phyloP scores from a whole-genome alignment of 2,329 filamentous ascomycete genomes.

The Coniochaeta ligniaria region DNA sequence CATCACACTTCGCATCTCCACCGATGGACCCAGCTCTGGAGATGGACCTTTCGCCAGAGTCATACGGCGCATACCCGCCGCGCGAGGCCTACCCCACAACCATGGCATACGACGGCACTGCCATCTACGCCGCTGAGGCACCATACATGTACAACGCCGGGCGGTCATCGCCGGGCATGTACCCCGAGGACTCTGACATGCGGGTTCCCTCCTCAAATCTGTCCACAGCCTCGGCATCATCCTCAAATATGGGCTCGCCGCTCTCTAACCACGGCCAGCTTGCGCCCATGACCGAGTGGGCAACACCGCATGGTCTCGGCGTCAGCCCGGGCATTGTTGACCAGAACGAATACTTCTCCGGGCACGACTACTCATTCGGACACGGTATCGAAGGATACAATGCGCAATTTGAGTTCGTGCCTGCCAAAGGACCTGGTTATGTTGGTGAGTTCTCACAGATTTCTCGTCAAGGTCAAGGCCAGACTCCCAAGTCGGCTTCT shows the following conservation, averaged over 20 bases:
- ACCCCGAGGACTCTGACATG: conserved; percentile 43
- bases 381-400: conserved; percentile 42
- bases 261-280: conserved; percentile 53
- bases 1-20: conserved; percentile 30
- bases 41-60: conserved; percentile 39
- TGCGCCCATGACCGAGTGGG: conserved; percentile 50
- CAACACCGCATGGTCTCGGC: conserved; percentile 44
- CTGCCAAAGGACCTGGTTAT: conserved; percentile 40
- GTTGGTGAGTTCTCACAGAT: conserved; percentile 47
- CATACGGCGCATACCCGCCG: conserved; percentile 31
- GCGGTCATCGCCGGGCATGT: conserved; percentile 39
- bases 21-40: conserved; percentile 41
- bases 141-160: conserved; percentile 32
- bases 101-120: conserved; percentile 36
- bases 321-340: conserved; percentile 59
- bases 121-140: conserved; percentile 36
- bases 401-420: conserved; percentile 35
- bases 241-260: conserved; percentile 61
- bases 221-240: conserved; percentile 56
- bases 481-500: conserved; percentile 8
- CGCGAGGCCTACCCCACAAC: conserved; percentile 29
- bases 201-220: conserved; percentile 47
- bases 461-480: conserved; percentile 18
- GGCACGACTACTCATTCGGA: conserved; percentile 48
- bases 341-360: conserved; percentile 44